Evolutionary conservation across 1,284 basidiomycete genomes (phyloP).

Genomic region (Boletus mariae): DNA sequence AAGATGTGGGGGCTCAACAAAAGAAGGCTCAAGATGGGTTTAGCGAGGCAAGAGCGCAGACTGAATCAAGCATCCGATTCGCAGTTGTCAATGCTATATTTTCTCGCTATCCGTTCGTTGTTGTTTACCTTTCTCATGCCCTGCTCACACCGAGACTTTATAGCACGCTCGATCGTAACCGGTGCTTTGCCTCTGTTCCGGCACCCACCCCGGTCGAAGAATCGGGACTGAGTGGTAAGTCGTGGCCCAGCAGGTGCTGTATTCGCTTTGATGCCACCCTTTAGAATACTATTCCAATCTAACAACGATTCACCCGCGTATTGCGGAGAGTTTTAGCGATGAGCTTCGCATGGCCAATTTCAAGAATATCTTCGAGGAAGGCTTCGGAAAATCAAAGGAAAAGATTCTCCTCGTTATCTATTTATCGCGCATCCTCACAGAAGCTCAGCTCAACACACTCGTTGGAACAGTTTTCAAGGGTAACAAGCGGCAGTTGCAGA

Average conservation of each 20-base stretch:
- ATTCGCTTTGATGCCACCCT: not conserved
- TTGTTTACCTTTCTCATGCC: not conserved
- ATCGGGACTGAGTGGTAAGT: conserved; percentile 13
- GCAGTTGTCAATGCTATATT: conserved; percentile 27
- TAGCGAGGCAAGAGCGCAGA: conserved; percentile 3
- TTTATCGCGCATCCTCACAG: conserved; percentile 15
- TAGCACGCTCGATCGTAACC: conserved; percentile 22
- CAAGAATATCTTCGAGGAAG: conserved; percentile 18
- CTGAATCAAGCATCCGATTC: conserved; percentile 24
- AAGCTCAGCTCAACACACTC: conserved; percentile 15
- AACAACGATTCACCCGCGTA: conserved; percentile 14
- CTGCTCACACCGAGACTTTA: not conserved
- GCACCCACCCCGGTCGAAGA: conserved; percentile 18
- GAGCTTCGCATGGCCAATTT: conserved; percentile 19
- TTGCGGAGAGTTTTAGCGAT: conserved; percentile 19
- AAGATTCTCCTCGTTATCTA: conserved; percentile 21
- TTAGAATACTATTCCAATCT: conserved; percentile 21
- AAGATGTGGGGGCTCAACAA: conserved; percentile 5
- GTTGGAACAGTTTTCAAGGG: conserved; percentile 17
- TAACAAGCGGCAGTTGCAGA: conserved; percentile 9
- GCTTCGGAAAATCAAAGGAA: conserved; percentile 26
- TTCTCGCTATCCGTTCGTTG: conserved; percentile 30
- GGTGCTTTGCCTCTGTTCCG: conserved; percentile 14
- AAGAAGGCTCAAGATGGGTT: conserved; percentile 16
- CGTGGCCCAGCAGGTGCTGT: not conserved